These are phyloP conservation scores for Iris macrosiphon DNA, from an alignment of 106 monocot genomes.

Conservation along the genomic window DNA sequence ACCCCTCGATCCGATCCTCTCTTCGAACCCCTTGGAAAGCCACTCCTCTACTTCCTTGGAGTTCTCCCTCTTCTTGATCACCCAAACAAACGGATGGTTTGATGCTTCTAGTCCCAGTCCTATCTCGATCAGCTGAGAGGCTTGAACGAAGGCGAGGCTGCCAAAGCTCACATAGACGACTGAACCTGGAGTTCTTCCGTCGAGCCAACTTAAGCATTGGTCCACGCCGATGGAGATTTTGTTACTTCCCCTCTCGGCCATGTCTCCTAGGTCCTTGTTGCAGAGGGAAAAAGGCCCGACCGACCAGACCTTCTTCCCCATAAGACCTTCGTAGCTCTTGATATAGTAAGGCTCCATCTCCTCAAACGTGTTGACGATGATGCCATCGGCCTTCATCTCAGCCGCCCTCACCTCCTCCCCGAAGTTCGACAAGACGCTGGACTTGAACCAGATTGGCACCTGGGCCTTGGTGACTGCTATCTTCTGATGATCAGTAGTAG, in stretches of 20 bases:
- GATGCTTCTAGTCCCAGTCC: neutral
- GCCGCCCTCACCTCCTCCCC: neutral
- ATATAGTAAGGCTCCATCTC: neutral
- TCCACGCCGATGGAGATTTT: neutral
- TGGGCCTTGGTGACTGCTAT: neutral
- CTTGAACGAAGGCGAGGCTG: neutral
- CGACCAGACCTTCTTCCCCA: neutral
- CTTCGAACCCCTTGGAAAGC: too few species aligned
- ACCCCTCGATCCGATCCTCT: neutral
- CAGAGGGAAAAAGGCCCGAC: neutral
- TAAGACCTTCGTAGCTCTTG: neutral
- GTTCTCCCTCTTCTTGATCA: too few species aligned
- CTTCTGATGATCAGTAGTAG: constrained; percentile 9
- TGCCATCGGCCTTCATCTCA: neutral
- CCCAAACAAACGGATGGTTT: too few species aligned
- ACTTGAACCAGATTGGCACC: neutral
- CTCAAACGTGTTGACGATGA: neutral
- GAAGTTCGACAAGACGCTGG: neutral
- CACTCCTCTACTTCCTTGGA: neutral
- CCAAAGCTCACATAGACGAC: constrained; percentile 10
- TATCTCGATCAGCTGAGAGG: neutral
- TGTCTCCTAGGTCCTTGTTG: neutral
- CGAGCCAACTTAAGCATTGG: neutral
- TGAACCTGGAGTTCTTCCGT: neutral
- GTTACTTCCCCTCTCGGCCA: neutral